phyloP scores from a whole-genome alignment of 345 rosid genomes.

The Orychophragmus violaceus region DNA sequence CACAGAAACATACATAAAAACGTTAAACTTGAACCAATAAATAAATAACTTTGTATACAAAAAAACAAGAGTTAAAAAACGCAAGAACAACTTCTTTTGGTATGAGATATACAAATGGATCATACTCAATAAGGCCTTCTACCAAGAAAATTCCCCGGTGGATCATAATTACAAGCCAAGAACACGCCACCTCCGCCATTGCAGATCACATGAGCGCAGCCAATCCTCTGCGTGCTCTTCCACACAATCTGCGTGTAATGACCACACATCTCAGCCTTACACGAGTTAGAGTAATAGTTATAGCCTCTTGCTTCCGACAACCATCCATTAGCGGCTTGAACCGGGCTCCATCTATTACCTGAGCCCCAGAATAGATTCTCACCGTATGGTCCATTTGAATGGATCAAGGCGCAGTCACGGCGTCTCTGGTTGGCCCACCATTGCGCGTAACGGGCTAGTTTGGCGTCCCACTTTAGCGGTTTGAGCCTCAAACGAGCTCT shows the following conservation, averaged over 20 bases:
- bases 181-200: slow-evolving; percentile 45
- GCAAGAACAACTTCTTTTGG: slow-evolving; percentile 10
- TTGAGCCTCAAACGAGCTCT: slow-evolving; percentile 45
- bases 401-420: slow-evolving; percentile 56
- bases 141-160: slow-evolving; percentile 84
- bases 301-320: slow-evolving; percentile 54
- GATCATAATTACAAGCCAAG: slow-evolving; percentile 79
- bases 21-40: slow-evolving; percentile 20
- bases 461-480: slow-evolving; percentile 52
- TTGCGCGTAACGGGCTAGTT: slow-evolving; percentile 46
- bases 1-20: slow-evolving; percentile 4
- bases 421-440: slow-evolving; percentile 63
- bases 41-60: slow-evolving; percentile 11
- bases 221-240: slow-evolving; percentile 49
- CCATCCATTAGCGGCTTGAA: slow-evolving; percentile 66
- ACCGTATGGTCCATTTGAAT: slow-evolving; percentile 81
- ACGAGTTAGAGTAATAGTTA: slow-evolving; percentile 49
- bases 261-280: slow-evolving; percentile 54
- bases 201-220: slow-evolving; percentile 67
- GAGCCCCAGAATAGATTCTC: slow-evolving; percentile 98
- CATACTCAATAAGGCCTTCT: slow-evolving; percentile 57
- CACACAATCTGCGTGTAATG: slow-evolving; percentile 90
- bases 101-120: slow-evolving; percentile 13
- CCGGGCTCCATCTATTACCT: slow-evolving; percentile 65
- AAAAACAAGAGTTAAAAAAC: not conserved